Conservation (phyloP, 2,329 filamentous ascomycete species). For the Colletotrichum cordylinicola region DNA sequence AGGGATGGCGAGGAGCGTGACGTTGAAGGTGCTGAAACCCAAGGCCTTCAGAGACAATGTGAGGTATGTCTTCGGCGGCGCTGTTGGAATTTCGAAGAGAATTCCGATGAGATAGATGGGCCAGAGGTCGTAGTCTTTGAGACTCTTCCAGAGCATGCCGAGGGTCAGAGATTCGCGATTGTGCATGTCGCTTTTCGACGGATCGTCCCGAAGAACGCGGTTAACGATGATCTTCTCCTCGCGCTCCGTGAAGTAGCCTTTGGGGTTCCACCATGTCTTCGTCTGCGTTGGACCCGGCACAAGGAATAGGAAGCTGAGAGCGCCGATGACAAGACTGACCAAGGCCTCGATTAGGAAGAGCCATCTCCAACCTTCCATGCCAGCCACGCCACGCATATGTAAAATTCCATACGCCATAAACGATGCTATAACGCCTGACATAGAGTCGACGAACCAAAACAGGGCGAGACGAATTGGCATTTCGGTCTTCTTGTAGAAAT, state of each 20-base stretch:
- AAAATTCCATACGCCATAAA: constrained; percentile 45
- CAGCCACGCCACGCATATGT: constrained; percentile 41
- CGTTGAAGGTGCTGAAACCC: constrained; percentile 57
- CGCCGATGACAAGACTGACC: constrained; percentile 13
- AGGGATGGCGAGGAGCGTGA: constrained; percentile 58
- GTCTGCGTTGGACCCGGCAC: constrained; percentile 22
- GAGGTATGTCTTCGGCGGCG: constrained; percentile 53
- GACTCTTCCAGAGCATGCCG: constrained; percentile 49
- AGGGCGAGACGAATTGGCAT: constrained; percentile 44
- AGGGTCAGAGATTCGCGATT: constrained; percentile 59
- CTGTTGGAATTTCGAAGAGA: constrained; percentile 50
- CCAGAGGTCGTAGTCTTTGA: constrained; percentile 63
- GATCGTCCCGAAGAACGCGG: constrained; percentile 60
- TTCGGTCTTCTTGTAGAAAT: constrained; percentile 49
- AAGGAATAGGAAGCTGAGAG: neutral
- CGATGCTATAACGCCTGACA: constrained; percentile 43
- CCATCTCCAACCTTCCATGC: constrained; percentile 48
- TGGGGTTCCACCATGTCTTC: neutral
- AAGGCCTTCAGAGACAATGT: constrained; percentile 57
- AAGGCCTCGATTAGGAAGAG: constrained; percentile 58
- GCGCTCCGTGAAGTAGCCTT: constrained; percentile 59
- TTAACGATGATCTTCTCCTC: constrained; percentile 66
- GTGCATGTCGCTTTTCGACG: constrained; percentile 62
- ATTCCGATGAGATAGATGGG: constrained; percentile 59
- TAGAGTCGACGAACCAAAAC: constrained; percentile 45